These are phyloP conservation scores for Candida suzukii DNA, from an alignment of 805 yeast genomes.

Conservation along the genomic window DNA sequence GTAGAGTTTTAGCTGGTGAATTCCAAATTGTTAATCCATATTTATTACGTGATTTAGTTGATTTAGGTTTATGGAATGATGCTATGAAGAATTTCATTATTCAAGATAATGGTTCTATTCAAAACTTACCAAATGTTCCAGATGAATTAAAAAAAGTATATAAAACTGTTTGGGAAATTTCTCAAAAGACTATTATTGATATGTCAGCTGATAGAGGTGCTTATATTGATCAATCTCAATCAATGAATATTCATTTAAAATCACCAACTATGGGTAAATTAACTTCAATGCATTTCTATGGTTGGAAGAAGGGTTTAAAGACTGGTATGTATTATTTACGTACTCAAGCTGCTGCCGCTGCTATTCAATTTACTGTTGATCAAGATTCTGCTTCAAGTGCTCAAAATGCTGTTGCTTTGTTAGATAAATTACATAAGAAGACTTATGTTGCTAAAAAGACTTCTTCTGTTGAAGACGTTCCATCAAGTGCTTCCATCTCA, in stretches of 20 bases:
- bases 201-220: constrained; percentile 74
- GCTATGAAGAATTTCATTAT: constrained; percentile 50
- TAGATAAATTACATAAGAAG: constrained; percentile 25
- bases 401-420: constrained; percentile 16
- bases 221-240: constrained; percentile 87
- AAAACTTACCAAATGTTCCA: constrained; percentile 47
- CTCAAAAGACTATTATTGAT: constrained; percentile 52
- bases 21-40: constrained; percentile 58
- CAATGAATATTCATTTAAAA: constrained; percentile 84
- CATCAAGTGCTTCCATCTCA: constrained; percentile 28
- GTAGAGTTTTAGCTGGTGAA: constrained; percentile 60
- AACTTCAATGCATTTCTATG: constrained; percentile 97
- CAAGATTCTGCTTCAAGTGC: constrained; percentile 29
- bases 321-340: constrained; percentile 99
- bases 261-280: constrained; percentile 97
- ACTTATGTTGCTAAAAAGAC: constrained; percentile 25
- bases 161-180: constrained; percentile 57
- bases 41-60: constrained; percentile 50
- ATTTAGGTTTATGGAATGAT: constrained; percentile 52
- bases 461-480: constrained; percentile 21
- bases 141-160: constrained; percentile 46
- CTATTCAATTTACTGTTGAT: constrained; percentile 89
- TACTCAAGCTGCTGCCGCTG: constrained; percentile 97
- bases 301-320: constrained; percentile 98
- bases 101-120: constrained; percentile 52